Evolutionary conservation across 306 rosid genomes (phyloP).

Genomic region (Ziziphus jujuba): DNA sequence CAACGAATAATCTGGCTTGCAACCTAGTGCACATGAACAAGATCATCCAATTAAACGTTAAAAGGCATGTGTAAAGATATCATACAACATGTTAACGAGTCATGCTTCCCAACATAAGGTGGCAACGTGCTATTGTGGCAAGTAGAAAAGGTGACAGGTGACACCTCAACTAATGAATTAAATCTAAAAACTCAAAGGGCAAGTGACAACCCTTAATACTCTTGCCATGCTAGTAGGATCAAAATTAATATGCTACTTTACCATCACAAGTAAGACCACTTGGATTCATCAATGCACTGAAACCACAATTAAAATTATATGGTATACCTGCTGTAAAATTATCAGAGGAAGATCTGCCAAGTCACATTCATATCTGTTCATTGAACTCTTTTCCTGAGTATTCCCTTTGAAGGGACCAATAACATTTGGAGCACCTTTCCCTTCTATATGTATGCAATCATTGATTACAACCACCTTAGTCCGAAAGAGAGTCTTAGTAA

Average conservation of each 20-base stretch:
- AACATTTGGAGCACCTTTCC: slow-evolving; percentile 83
- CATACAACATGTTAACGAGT: background rate
- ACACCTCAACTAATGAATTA: too few species aligned
- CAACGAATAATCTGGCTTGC: slow-evolving; percentile 83
- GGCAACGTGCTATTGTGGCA: background rate
- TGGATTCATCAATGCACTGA: background rate
- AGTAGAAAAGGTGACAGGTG: too few species aligned
- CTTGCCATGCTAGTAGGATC: too few species aligned
- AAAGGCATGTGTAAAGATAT: background rate
- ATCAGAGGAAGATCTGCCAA: slow-evolving; percentile 81
- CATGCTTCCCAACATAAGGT: background rate
- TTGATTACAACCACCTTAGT: slow-evolving; percentile 77
- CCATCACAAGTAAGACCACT: background rate
- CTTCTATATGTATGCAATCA: slow-evolving; percentile 74
- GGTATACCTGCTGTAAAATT: slow-evolving; percentile 82
- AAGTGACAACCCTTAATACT: too few species aligned
- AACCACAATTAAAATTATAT: background rate
- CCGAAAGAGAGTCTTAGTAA: slow-evolving; percentile 63
- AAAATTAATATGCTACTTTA: background rate
- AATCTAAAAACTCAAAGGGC: too few species aligned
- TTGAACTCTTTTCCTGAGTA: slow-evolving; percentile 56
- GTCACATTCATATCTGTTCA: slow-evolving; percentile 73
- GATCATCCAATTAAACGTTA: slow-evolving; percentile 1
- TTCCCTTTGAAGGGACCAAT: slow-evolving; percentile 70
- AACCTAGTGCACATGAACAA: slow-evolving; percentile 50